Conservation (phyloP, 805 yeast genomes). For the Cyberlindnera mycetangii region DNA sequence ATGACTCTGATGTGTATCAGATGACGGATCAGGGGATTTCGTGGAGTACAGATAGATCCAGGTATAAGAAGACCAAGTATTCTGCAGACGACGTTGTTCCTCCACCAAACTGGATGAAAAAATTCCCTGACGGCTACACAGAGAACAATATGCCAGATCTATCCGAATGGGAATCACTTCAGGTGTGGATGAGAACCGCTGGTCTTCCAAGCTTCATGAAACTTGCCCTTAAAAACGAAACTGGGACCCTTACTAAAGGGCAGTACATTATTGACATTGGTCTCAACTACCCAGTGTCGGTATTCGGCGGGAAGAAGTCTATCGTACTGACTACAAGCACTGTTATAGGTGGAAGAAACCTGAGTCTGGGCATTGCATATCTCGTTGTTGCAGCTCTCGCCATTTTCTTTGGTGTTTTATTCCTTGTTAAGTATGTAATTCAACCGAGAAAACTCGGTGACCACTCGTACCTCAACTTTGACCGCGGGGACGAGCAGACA, state of each 20-base stretch:
- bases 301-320: slow-evolving; percentile 88
- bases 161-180: slow-evolving; percentile 75
- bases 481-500: slow-evolving; percentile 21
- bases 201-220: slow-evolving; percentile 89
- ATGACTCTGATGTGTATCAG: slow-evolving; percentile 6
- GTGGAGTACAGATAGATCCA: slow-evolving; percentile 75
- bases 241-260: slow-evolving; percentile 55
- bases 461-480: slow-evolving; percentile 59
- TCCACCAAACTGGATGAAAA: slow-evolving; percentile 86
- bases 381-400: slow-evolving; percentile 79
- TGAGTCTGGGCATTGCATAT: slow-evolving; percentile 81
- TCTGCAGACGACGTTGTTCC: slow-evolving; percentile 73
- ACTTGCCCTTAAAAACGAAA: slow-evolving; percentile 65
- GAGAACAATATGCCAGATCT: slow-evolving; percentile 75
- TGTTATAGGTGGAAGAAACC: slow-evolving; percentile 83
- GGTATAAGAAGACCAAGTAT: slow-evolving; percentile 73
- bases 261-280: slow-evolving; percentile 66
- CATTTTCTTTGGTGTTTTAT: slow-evolving; percentile 66
- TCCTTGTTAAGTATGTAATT: slow-evolving; percentile 76
- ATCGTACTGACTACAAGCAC: slow-evolving; percentile 78
- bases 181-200: slow-evolving; percentile 98
- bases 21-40: slow-evolving; percentile 59
- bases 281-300: slow-evolving; percentile 75
- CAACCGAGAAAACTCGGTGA: slow-evolving; percentile 86
- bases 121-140: slow-evolving; percentile 87